Conservation (phyloP, 768 basidiomycete species). For the Termitomyces sp. region DNA sequence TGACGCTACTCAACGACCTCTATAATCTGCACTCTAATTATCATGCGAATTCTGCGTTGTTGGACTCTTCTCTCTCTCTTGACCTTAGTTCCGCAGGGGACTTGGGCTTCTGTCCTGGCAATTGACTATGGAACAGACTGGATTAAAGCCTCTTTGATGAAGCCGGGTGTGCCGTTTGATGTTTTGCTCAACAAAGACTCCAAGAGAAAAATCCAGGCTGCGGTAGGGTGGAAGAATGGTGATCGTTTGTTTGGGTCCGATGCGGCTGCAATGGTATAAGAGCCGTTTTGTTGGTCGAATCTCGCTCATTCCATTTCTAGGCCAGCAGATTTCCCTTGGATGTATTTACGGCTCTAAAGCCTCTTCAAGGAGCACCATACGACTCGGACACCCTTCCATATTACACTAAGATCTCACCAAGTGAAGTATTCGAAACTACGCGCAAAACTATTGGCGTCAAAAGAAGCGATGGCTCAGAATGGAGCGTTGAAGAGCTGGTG, state of each 20-base stretch:
- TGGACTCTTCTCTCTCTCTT: conserved; percentile 34
- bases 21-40: conserved; percentile 17
- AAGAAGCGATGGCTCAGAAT: conserved; percentile 60
- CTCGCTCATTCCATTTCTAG: conserved; percentile 32
- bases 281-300: neutral
- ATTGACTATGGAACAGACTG: conserved; percentile 98
- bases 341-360: conserved; percentile 82
- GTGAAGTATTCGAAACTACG: conserved; percentile 44
- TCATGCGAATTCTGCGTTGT: conserved; percentile 33
- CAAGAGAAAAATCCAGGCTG: conserved; percentile 89
- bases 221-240: conserved; percentile 87
- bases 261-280: conserved; percentile 79
- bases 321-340: conserved; percentile 89
- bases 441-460: conserved; percentile 58
- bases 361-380: conserved; percentile 68
- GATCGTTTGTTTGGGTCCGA: conserved; percentile 89
- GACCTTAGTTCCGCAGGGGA: conserved; percentile 33
- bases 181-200: conserved; percentile 95
- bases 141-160: conserved; percentile 95
- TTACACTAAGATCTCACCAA: conserved; percentile 50
- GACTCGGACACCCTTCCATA: conserved; percentile 55
- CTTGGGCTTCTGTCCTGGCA: conserved; percentile 79
- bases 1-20: conserved; percentile 14
- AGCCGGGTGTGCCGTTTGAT: conserved; percentile 92
- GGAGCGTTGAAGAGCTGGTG: conserved; percentile 85